These are phyloP conservation scores for Fusarium verticillioides DNA, from an alignment of 2,329 filamentous ascomycete species.

Conservation along the genomic window DNA sequence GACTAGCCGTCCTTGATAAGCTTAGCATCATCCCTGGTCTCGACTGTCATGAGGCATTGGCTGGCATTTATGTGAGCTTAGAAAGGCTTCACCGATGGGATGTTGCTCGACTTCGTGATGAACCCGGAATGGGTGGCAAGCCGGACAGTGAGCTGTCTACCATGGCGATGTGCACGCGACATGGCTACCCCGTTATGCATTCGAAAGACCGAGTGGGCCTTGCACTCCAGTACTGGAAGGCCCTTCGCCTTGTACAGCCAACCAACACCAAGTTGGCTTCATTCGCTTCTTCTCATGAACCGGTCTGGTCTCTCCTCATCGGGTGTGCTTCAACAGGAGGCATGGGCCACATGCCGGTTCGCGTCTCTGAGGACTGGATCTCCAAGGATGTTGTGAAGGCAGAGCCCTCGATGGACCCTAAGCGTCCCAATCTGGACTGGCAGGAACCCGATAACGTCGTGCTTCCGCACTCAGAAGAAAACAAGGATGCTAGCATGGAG, in stretches of 20 bases:
- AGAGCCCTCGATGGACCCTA: slow-evolving; percentile 55
- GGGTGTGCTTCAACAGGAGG: slow-evolving; percentile 67
- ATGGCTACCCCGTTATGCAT: slow-evolving; percentile 79
- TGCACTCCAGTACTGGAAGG: slow-evolving; percentile 81
- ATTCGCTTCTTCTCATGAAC: slow-evolving; percentile 55
- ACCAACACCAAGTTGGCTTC: slow-evolving; percentile 51
- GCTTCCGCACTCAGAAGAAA: slow-evolving; percentile 59
- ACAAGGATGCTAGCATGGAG: slow-evolving; percentile 63
- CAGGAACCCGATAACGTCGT: slow-evolving; percentile 75
- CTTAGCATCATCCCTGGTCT: slow-evolving; percentile 75
- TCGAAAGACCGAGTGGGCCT: slow-evolving; percentile 73
- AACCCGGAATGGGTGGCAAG: slow-evolving; percentile 57
- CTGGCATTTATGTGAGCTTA: slow-evolving; percentile 77
- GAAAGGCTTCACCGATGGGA: slow-evolving; percentile 78
- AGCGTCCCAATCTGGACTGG: slow-evolving; percentile 71
- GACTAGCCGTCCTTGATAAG: slow-evolving; percentile 75
- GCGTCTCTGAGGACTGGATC: slow-evolving; percentile 80
- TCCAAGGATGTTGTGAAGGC: slow-evolving; percentile 72
- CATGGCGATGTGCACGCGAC: slow-evolving; percentile 74
- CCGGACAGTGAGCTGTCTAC: slow-evolving; percentile 62
- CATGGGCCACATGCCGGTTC: slow-evolving; percentile 67
- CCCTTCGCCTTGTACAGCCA: slow-evolving; percentile 61
- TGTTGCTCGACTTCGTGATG: slow-evolving; percentile 65
- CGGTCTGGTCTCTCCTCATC: slow-evolving; percentile 74
- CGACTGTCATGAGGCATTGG: slow-evolving; percentile 81